Evolutionary conservation across 1,139 yeast genomes (phyloP).

Genomic region (Lodderomyces orthopsilosis): DNA sequence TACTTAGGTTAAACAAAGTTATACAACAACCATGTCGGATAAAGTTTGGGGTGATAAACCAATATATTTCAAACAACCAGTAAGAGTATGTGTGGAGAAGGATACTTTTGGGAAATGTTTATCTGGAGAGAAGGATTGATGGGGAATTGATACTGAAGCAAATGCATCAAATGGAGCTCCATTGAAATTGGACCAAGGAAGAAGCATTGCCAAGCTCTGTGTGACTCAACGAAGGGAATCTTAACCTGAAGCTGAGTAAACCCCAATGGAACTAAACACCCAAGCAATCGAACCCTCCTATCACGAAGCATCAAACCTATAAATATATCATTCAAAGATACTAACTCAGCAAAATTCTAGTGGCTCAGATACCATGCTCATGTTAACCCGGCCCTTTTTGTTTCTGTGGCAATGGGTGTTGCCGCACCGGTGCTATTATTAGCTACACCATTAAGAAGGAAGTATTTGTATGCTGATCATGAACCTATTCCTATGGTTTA

Average conservation of each 20-base stretch:
- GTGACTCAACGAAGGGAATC: no score
- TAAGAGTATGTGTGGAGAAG: conserved; percentile 48
- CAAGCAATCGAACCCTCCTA: no score
- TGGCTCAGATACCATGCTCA: conserved; percentile 81
- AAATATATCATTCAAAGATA: background rate
- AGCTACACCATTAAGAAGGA: conserved; percentile 70
- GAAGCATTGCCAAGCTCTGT: background rate
- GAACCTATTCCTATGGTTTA: conserved; percentile 66
- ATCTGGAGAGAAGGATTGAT: background rate
- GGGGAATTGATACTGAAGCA: no score
- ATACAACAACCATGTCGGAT: conserved; percentile 10
- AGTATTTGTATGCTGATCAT: conserved; percentile 64
- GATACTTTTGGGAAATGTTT: no score
- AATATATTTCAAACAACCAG: conserved; percentile 58
- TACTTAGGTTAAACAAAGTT: conserved; percentile 1
- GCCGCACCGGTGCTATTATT: conserved; percentile 64
- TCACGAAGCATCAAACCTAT: no score
- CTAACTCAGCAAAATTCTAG: conserved; percentile 27
- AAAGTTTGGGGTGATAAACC: conserved; percentile 58
- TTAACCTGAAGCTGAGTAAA: no score
- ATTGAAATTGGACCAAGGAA: background rate
- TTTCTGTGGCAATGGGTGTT: conserved; percentile 64
- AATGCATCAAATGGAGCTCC: background rate
- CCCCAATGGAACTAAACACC: no score
- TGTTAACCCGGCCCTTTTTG: conserved; percentile 75